Evolutionary conservation across 176 grass and related monocot species (phyloP).

Genomic region (Cenchrus americanus): DNA sequence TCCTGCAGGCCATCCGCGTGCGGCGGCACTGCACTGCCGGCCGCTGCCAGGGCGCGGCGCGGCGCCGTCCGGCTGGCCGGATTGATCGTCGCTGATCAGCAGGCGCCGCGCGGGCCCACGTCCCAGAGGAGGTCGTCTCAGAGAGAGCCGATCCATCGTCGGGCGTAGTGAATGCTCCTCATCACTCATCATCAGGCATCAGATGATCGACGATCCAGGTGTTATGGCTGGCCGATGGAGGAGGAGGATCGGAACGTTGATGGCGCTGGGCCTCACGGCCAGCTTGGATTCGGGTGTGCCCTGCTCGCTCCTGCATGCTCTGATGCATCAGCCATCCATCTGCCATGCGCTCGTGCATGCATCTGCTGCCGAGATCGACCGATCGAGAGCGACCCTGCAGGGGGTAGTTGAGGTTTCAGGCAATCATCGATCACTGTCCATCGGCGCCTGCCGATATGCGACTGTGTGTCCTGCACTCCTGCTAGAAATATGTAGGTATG

Average conservation of each 20-base stretch:
- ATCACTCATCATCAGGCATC: not conserved
- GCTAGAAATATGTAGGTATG: too few species aligned
- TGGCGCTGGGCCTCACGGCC: not conserved
- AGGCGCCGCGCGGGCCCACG: not conserved
- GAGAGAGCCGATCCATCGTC: not conserved
- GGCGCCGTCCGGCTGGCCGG: not conserved
- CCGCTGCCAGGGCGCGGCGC: not conserved
- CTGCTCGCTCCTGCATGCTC: not conserved
- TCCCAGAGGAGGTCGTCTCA: not conserved
- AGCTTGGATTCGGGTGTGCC: not conserved
- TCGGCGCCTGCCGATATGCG: not conserved
- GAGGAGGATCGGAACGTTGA: not conserved
- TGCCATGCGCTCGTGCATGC: not conserved
- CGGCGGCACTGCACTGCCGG: constrained; percentile 8
- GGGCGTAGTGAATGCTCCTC: not conserved
- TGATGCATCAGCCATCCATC: not conserved
- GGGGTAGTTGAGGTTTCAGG: not conserved
- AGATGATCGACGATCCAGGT: not conserved
- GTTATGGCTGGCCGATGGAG: not conserved
- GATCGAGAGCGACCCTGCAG: too few species aligned
- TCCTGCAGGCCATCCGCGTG: not conserved
- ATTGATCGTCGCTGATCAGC: not conserved
- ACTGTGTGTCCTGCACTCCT: not conserved
- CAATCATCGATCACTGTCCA: not conserved
- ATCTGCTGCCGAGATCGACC: not conserved